Conservation (phyloP, 768 basidiomycete genomes). For the Agaricus blazei region DNA sequence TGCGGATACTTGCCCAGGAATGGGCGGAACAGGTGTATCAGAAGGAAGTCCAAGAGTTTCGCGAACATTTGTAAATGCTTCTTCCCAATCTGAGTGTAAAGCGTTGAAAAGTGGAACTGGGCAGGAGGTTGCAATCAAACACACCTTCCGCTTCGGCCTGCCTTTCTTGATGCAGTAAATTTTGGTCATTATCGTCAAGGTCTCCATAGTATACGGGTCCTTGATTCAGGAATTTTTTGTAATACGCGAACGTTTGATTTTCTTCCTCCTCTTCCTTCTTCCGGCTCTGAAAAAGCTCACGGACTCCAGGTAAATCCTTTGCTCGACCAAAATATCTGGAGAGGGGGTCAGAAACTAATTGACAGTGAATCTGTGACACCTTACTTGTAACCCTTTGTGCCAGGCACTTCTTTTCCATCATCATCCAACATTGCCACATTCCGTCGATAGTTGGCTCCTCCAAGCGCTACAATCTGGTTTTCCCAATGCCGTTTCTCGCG, state of each 20-base stretch:
- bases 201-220: constrained; percentile 91
- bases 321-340: constrained; percentile 93
- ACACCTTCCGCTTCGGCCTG: constrained; percentile 70
- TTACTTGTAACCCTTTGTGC: constrained; percentile 96
- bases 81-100: constrained; percentile 53
- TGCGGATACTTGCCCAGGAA: constrained; percentile 20
- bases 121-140: constrained; percentile 12
- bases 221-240: constrained; percentile 86
- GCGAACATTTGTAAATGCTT: constrained; percentile 50
- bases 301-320: constrained; percentile 92
- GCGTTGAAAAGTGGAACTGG: background rate
- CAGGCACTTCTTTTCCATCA: constrained; percentile 93
- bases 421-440: constrained; percentile 94
- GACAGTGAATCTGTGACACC: constrained; percentile 16
- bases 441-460: constrained; percentile 92
- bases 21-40: constrained; percentile 48
- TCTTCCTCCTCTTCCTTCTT: constrained; percentile 90
- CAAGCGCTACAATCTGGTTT: constrained; percentile 93
- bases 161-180: constrained; percentile 67
- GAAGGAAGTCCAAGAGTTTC: constrained; percentile 46
- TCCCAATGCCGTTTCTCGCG: constrained; percentile 98
- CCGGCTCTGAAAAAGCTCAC: constrained; percentile 86
- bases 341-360: background rate
- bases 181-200: constrained; percentile 69
- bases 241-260: constrained; percentile 65